These are phyloP conservation scores for Wakefieldia striispora DNA, from an alignment of 768 basidiomycete species.

Conservation along the genomic window DNA sequence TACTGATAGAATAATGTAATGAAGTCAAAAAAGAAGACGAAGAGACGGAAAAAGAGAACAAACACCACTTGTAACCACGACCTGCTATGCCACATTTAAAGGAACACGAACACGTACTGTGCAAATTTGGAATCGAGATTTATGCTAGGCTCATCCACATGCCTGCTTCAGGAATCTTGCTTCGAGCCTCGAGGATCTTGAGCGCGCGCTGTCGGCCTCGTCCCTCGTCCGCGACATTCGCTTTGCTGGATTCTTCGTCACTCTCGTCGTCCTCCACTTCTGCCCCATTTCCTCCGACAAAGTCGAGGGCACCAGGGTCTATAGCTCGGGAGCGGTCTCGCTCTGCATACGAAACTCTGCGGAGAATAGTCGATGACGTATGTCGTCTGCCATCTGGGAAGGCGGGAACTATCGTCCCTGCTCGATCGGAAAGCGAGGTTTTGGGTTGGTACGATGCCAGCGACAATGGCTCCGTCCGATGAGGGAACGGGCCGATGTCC, in stretches of 20 bases:
- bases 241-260: slow-evolving; percentile 21
- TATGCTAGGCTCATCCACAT: slow-evolving; percentile 82
- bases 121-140: slow-evolving; percentile 1
- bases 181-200: slow-evolving; percentile 69
- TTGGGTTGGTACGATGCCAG: slow-evolving; percentile 60
- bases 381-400: slow-evolving; percentile 18
- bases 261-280: slow-evolving; percentile 41
- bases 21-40: not conserved
- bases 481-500: slow-evolving; percentile 44
- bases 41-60: not conserved
- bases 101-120: slow-evolving; percentile 5
- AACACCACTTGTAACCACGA: slow-evolving; percentile 8
- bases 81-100: slow-evolving; percentile 9
- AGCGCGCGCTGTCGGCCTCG: slow-evolving; percentile 59
- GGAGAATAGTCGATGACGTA: slow-evolving; percentile 47
- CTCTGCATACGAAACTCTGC: slow-evolving; percentile 63
- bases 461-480: slow-evolving; percentile 40
- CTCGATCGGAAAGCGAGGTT: slow-evolving; percentile 41
- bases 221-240: slow-evolving; percentile 27
- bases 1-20: slow-evolving; percentile 34
- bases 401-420: slow-evolving; percentile 30
- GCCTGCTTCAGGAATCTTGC: slow-evolving; percentile 62
- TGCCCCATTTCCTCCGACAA: slow-evolving; percentile 49
- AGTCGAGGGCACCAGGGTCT: slow-evolving; percentile 71
- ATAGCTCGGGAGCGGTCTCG: slow-evolving; percentile 61